Evolutionary conservation across 805 yeast genomes (phyloP).

Genomic region (Kuraishia cidri): DNA sequence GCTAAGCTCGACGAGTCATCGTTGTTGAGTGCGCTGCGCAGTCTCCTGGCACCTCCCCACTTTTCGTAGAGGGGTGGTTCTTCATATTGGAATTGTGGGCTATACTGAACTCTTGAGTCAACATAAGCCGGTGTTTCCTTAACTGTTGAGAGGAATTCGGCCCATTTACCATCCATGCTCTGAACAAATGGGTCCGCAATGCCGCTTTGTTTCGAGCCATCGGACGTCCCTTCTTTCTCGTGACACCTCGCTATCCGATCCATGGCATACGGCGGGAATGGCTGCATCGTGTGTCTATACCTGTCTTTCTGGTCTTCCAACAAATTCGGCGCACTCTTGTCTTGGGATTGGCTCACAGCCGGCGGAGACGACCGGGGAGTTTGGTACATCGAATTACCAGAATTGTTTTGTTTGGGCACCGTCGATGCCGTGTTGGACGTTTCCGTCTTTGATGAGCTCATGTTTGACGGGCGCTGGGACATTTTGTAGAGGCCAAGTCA

Average conservation of each 20-base stretch:
- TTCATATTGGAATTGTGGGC: constrained; percentile 13
- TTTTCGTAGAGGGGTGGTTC: constrained; percentile 33
- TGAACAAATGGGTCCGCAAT: constrained; percentile 15
- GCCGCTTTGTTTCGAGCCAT: too few relatives aligned
- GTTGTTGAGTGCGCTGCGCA: constrained; percentile 40
- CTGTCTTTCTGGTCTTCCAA: constrained; percentile 7
- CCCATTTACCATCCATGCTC: constrained; percentile 11
- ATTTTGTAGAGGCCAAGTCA: too few relatives aligned
- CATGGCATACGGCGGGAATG: constrained; percentile 59
- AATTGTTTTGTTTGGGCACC: too few relatives aligned
- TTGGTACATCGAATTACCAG: too few relatives aligned
- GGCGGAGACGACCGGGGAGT: too few relatives aligned
- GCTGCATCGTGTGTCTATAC: constrained; percentile 14
- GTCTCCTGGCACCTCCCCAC: constrained; percentile 69
- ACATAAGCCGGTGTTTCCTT: constrained; percentile 17
- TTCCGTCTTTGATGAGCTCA: too few relatives aligned
- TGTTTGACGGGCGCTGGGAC: too few relatives aligned
- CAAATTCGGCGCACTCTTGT: background rate
- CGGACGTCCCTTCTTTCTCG: constrained; percentile 16
- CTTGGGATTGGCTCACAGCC: too few relatives aligned
- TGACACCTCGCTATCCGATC: constrained; percentile 39
- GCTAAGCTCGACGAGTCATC: too few relatives aligned
- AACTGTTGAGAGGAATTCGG: constrained; percentile 10
- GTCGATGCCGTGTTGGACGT: too few relatives aligned
- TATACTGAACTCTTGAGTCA: constrained; percentile 15